phyloP scores from a whole-genome alignment of 2,329 filamentous ascomycete genomes.

The Hypoxylon sp. region DNA sequence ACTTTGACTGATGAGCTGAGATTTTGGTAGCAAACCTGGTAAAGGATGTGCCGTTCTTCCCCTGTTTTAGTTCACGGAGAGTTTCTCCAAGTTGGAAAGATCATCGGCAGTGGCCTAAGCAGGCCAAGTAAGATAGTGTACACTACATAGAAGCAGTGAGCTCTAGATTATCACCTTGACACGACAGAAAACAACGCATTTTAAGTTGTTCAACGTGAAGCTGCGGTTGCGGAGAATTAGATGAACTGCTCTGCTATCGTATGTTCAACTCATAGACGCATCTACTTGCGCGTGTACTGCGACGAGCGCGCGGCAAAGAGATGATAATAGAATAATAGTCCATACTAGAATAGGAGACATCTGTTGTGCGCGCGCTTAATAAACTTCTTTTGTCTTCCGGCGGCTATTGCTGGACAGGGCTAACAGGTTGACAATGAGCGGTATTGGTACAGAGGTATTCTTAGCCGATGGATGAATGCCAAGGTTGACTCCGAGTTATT shows the following conservation, averaged over 20 bases:
- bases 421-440: neutral
- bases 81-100: conserved; percentile 26
- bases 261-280: conserved; percentile 17
- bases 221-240: conserved; percentile 15
- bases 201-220: conserved; percentile 7
- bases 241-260: conserved; percentile 1
- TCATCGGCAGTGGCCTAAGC: conserved; percentile 10
- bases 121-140: conserved; percentile 13
- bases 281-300: conserved; percentile 14
- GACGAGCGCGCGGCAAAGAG: conserved; percentile 29
- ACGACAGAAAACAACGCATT: conserved; percentile 2
- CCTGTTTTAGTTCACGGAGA: conserved; percentile 15
- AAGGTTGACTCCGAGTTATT: neutral
- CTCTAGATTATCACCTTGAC: conserved; percentile 6
- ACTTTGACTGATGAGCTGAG: conserved; percentile 15
- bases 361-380: conserved; percentile 29
- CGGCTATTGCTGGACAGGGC: conserved; percentile 4
- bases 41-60: conserved; percentile 18
- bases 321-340: neutral
- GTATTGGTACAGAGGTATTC: neutral
- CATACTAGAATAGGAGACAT: neutral
- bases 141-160: conserved; percentile 3
- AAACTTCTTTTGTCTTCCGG: neutral
- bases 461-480: neutral
- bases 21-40: conserved; percentile 16